A percentile compares a stretch with the other conserved stretches of the same genome.
Evolutionary conservation across 768 basidiomycete genomes (phyloP).

Genomic region (Podaxis mareebaensis): DNA sequence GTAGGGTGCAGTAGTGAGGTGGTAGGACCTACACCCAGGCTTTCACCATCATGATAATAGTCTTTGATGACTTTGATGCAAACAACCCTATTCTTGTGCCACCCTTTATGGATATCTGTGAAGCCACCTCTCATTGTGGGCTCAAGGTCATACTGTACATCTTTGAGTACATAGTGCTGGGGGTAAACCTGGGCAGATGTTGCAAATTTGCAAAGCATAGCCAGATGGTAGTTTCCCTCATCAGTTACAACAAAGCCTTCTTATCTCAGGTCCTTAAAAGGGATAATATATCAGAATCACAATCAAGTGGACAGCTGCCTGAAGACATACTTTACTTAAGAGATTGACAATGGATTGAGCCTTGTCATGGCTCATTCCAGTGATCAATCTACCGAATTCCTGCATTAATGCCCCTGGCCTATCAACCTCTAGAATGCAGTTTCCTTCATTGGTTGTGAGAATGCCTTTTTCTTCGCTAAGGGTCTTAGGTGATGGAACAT

Average conservation of each 20-base stretch:
- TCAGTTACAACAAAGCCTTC: neutral
- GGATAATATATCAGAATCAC: neutral
- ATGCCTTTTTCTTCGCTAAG: neutral
- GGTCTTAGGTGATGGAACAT: neutral
- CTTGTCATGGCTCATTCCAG: neutral
- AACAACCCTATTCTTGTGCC: neutral
- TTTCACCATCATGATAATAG: neutral
- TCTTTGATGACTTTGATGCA: neutral
- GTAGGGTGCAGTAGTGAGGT: neutral
- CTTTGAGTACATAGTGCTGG: neutral
- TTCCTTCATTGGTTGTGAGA: too few species aligned
- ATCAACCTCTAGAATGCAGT: neutral
- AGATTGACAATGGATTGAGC: neutral
- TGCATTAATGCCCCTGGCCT: too few species aligned
- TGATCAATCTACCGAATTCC: neutral
- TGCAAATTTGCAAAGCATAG: neutral
- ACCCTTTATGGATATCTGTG: neutral
- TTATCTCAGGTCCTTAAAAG: neutral
- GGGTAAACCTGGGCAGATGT: neutral
- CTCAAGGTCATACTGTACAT: neutral
- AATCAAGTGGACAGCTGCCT: neutral
- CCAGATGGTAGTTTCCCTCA: neutral
- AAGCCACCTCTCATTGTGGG: neutral
- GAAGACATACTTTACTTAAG: neutral
- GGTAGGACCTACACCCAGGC: neutral